phyloP scores from a whole-genome alignment of 306 rosid genomes.

The Spatholobus suberectus region DNA sequence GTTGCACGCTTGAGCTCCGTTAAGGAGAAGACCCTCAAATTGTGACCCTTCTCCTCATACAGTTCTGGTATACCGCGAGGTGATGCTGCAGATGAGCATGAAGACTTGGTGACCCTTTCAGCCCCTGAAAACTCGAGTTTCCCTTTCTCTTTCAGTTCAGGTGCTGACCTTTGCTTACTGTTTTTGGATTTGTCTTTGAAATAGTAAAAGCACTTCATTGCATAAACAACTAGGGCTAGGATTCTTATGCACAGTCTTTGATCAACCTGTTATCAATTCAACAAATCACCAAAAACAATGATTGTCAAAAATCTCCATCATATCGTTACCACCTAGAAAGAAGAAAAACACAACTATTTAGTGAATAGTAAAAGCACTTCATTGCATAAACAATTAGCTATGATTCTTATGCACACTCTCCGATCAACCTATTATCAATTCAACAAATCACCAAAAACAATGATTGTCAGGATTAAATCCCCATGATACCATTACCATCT shows the following conservation, averaged over 20 bases:
- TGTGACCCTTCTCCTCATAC: constrained; percentile 82
- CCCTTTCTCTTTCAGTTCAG: constrained; percentile 59
- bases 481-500: background rate
- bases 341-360: background rate
- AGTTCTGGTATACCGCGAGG: constrained; percentile 76
- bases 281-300: constrained; percentile 25
- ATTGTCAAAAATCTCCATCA: background rate
- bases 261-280: constrained; percentile 39
- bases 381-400: constrained; percentile 37
- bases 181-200: constrained; percentile 57
- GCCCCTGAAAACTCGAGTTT: constrained; percentile 52
- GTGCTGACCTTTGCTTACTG: constrained; percentile 70
- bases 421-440: background rate
- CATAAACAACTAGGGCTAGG: constrained; percentile 6
- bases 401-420: background rate
- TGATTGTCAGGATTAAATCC: constrained; percentile 2
- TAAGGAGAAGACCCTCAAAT: constrained; percentile 66
- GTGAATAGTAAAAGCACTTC: constrained; percentile 51
- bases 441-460: background rate
- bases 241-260: constrained; percentile 33
- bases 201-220: constrained; percentile 80
- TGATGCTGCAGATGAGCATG: constrained; percentile 57
- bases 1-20: constrained; percentile 73
- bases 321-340: background rate
- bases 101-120: constrained; percentile 61